Evolutionary conservation across 1,284 basidiomycete genomes (phyloP).

Genomic region (Papiliotrema nemorosa): DNA sequence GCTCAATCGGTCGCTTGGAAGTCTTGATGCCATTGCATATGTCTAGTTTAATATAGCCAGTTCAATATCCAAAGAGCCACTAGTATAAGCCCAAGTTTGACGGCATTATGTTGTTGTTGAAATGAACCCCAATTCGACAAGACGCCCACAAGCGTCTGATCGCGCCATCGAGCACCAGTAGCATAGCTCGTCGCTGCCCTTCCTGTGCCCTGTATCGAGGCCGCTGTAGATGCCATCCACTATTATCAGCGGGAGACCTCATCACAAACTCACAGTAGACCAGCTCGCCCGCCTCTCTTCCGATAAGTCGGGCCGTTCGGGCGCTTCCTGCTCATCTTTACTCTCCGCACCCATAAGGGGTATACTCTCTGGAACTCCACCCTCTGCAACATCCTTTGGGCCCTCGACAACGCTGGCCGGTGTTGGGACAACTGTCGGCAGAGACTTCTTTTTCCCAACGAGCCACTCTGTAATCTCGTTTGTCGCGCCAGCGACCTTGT

Average conservation of each 20-base stretch:
- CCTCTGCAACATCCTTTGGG: constrained; percentile 25
- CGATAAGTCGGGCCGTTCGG: not conserved
- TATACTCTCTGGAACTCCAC: constrained; percentile 44
- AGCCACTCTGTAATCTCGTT: constrained; percentile 68
- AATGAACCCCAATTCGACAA: constrained; percentile 27
- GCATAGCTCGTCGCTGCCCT: constrained; percentile 25
- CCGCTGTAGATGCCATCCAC: constrained; percentile 31
- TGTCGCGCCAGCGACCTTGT: constrained; percentile 71
- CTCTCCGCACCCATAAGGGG: constrained; percentile 40
- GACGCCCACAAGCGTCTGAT: constrained; percentile 28
- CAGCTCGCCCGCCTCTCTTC: constrained; percentile 18
- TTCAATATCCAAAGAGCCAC: constrained; percentile 46
- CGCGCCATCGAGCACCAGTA: constrained; percentile 21
- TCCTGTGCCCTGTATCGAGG: constrained; percentile 12
- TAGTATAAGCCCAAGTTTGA: constrained; percentile 45
- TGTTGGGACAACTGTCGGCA: constrained; percentile 16
- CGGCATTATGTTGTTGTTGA: constrained; percentile 34
- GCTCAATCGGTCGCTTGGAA: no score
- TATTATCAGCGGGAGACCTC: constrained; percentile 3
- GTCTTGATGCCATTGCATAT: no score
- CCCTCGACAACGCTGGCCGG: constrained; percentile 22
- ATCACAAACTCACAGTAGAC: constrained; percentile 20
- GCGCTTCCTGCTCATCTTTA: constrained; percentile 17
- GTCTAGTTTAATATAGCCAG: constrained; percentile 47
- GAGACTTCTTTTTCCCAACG: constrained; percentile 53